Percentiles rank a stretch among this genome's conserved stretches.
Evolutionary conservation across 163 green algal genomes (phyloP).

Genomic region (Scenedesmus sp.): DNA sequence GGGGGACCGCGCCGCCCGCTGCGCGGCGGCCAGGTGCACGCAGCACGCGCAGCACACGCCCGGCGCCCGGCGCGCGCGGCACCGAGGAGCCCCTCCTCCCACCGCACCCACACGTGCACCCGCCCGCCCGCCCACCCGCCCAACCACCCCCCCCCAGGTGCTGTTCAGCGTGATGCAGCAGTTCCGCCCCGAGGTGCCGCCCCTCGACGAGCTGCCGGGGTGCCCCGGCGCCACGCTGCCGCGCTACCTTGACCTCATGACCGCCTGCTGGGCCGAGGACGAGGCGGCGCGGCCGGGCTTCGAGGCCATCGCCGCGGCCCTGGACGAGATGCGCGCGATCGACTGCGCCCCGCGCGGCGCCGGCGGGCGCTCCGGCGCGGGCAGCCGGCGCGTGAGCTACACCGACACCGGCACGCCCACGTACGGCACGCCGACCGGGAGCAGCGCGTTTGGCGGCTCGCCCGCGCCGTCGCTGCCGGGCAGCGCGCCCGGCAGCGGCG

Average conservation of each 20-base stretch:
- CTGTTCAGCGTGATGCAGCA: slow-evolving; percentile 52
- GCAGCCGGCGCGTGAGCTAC: slow-evolving; percentile 29
- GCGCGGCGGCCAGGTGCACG: too few relatives aligned
- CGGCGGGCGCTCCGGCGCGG: not conserved
- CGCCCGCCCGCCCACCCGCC: too few relatives aligned
- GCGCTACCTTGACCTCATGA: slow-evolving; percentile 57
- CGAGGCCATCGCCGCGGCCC: slow-evolving; percentile 50
- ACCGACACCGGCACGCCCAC: not conserved
- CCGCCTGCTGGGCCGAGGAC: slow-evolving; percentile 57
- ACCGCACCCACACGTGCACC: too few relatives aligned
- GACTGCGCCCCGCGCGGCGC: slow-evolving; percentile 3
- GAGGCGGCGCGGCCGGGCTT: slow-evolving; percentile 52
- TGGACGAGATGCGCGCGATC: slow-evolving; percentile 37
- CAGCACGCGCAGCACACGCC: too few relatives aligned
- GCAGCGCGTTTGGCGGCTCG: slow-evolving; percentile 1
- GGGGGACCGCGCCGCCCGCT: too few relatives aligned
- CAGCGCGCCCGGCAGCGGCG: slow-evolving; percentile 26
- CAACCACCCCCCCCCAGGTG: slow-evolving; percentile 22
- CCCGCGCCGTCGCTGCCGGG: not conserved
- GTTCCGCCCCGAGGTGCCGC: slow-evolving; percentile 52
- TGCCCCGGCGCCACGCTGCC: slow-evolving; percentile 47
- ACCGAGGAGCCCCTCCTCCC: too few relatives aligned
- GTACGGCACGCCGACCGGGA: slow-evolving; percentile 29
- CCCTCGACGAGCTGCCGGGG: slow-evolving; percentile 54
- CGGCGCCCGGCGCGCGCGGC: too few relatives aligned